Conservation (phyloP, 371 early-diverging fungal genomes). For the Catenaria anguillulae region DNA sequence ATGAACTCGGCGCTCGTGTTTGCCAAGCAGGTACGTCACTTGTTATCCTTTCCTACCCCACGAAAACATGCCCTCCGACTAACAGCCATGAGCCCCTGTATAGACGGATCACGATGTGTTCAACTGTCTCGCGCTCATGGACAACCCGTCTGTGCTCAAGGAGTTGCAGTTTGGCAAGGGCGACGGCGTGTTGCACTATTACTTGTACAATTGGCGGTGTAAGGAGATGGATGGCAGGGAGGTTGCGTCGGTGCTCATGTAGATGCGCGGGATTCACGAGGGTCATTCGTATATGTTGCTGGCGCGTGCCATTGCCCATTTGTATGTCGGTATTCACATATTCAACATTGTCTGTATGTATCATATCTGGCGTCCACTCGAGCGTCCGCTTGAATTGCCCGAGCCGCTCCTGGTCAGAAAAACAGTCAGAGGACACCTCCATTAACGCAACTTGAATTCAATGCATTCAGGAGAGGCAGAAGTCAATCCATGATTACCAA, state of each 20-base stretch:
- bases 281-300: too few species aligned
- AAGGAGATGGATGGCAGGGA: slow-evolving; percentile 45
- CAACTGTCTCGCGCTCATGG: slow-evolving; percentile 78
- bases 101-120: slow-evolving; percentile 52
- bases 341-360: too few species aligned
- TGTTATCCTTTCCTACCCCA: slow-evolving; percentile 1
- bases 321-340: too few species aligned
- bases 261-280: slow-evolving; percentile 4
- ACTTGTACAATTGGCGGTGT: slow-evolving; percentile 86
- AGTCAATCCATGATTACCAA: too few species aligned
- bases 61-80: slow-evolving; percentile 8
- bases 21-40: slow-evolving; percentile 42
- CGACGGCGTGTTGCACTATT: slow-evolving; percentile 85
- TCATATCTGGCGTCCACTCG: too few species aligned
- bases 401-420: too few species aligned
- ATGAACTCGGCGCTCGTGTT: slow-evolving; percentile 59
- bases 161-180: slow-evolving; percentile 83
- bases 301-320: too few species aligned
- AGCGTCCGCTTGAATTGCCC: too few species aligned
- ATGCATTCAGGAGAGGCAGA: too few species aligned
- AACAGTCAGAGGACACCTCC: too few species aligned
- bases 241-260: slow-evolving; percentile 59
- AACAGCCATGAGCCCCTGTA: slow-evolving; percentile 29
- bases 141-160: slow-evolving; percentile 54
- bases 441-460: too few species aligned